Evolutionary conservation across 768 basidiomycete genomes (phyloP), one percentile per base, ranked within the genome.

Genomic region (Asterophora lycoperdoides): DNA sequence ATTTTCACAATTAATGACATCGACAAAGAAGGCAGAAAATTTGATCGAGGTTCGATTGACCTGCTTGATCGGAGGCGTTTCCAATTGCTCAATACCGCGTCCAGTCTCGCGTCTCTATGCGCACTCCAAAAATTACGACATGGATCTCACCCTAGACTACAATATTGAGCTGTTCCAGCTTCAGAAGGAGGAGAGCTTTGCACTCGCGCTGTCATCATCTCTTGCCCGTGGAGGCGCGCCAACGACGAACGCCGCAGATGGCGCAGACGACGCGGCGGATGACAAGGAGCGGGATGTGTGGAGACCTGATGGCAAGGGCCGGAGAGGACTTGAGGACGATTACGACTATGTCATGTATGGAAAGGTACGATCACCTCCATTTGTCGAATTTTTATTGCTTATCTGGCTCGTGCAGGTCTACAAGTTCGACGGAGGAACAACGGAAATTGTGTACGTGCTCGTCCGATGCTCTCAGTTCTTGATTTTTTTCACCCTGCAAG

Each of bases 341-440:
- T 99, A 93, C 61, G 94, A 97, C 62, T 99, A 98, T 73, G 95
- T 99, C 56, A 97, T 97, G 93, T 93, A 91, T 65, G 95, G 95
- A 28, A 98, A 94, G 83, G 93, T 94, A 56, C 49, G 76, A 33
- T 23, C 23, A 18, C 33, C 10, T 20, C 5, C 36, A 30, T 36
- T 8, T 7, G 17, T 47, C 42, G 8, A 15, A 9, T 29, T 44
- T 46, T 34, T 26, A 20, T 29, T 28, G 49, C 44, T 33, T 36
- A 32, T 36, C 23, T 23, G 2, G 14, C 17, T 9, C 23, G 23
- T 17, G 28, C 41, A 95, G 92, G 89, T 97, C 41, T 99, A 99
- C 76, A 93, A 93, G 65, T 96, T 95, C 64, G 95, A 99, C 63
- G 85, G 88, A 13, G 86, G 83, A 51, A 81, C 80, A 11, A 77